A percentile compares a stretch with the other conserved stretches of the same genome.
phyloP scores from a whole-genome alignment of 179 eudicot genomes.

The Silene vulgaris region DNA sequence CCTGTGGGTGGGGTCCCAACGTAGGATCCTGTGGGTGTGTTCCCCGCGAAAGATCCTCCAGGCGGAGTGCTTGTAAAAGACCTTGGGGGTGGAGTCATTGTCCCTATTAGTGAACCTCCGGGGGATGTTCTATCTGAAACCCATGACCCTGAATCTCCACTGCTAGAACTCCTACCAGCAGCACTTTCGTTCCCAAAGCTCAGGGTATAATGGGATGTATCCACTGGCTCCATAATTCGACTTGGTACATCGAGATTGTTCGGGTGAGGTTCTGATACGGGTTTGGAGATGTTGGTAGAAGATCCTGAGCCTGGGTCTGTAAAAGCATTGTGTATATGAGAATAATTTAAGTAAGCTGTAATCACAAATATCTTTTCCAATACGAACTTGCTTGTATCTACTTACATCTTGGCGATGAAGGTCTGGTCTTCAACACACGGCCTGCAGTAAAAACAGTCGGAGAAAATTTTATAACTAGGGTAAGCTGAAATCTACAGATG shows the following conservation, averaged over 20 bases:
- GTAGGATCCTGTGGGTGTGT: conserved; percentile 11
- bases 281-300: conserved; percentile 34
- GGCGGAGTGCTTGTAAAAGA: conserved; percentile 24
- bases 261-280: conserved; percentile 38
- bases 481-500: not conserved
- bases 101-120: conserved; percentile 13
- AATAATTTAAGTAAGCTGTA: not conserved
- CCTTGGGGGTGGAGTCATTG: conserved; percentile 17
- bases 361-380: not conserved
- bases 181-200: conserved; percentile 23
- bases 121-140: conserved; percentile 39
- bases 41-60: conserved; percentile 30
- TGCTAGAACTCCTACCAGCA: conserved; percentile 24
- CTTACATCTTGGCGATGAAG: conserved; percentile 35
- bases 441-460: conserved; percentile 20
- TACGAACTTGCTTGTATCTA: not conserved
- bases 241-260: conserved; percentile 31
- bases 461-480: not conserved
- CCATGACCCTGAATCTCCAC: conserved; percentile 34
- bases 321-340: conserved; percentile 14
- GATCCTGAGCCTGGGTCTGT: conserved; percentile 30
- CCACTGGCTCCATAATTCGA: conserved; percentile 34
- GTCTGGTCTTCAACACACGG: conserved; percentile 24
- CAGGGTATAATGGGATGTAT: conserved; percentile 20
- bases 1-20: conserved; percentile 11